A percentile compares a stretch with the other conserved stretches of the same genome.
These are phyloP conservation scores for Apiospora phragmitis DNA, from an alignment of 2,329 filamentous ascomycete species.

Conservation along the genomic window DNA sequence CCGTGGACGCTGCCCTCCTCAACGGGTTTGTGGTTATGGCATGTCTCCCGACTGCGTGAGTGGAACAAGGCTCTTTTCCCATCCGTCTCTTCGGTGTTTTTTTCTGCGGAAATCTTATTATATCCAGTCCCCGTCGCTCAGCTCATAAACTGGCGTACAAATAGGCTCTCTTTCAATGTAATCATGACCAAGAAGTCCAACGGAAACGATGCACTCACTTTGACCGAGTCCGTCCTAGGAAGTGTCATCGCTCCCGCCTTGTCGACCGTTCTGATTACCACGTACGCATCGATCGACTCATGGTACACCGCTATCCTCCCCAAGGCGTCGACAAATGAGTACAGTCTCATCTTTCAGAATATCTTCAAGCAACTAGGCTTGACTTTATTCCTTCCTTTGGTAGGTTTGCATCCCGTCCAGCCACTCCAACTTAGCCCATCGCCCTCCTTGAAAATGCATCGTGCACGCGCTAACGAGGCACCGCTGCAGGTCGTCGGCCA, in stretches of 20 bases:
- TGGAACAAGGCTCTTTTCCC: background rate
- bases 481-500: background rate
- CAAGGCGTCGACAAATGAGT: background rate
- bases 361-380: background rate
- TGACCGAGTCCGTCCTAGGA: background rate
- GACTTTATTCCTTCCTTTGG: background rate
- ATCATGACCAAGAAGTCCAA: constrained; percentile 8
- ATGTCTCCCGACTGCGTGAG: background rate
- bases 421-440: background rate
- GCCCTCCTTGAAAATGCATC: background rate
- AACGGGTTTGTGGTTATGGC: background rate
- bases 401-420: background rate
- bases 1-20: background rate
- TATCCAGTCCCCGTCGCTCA: no score
- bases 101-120: no score
- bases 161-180: background rate
- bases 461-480: background rate
- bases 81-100: no score
- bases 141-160: background rate
- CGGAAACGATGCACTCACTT: background rate
- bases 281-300: background rate
- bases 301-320: constrained; percentile 2
- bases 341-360: background rate
- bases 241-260: background rate
- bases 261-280: background rate